Percentiles rank a stretch among this genome's conserved stretches.
Conservation (phyloP, 108 stramenopile genomes). For the Stephanodiscus triporus region DNA sequence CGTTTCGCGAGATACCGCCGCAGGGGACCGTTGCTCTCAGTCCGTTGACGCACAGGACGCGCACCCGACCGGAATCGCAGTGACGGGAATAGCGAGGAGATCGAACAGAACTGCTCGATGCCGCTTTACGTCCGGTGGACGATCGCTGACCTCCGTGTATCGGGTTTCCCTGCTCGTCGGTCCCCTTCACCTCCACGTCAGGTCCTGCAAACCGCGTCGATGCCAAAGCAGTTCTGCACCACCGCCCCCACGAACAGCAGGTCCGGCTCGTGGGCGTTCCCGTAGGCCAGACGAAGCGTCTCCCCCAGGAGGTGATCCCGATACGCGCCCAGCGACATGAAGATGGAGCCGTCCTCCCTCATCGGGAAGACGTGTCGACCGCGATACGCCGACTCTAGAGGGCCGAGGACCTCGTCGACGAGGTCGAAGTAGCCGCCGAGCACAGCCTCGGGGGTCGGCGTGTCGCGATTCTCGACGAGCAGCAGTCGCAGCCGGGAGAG, state of each 20-base stretch:
- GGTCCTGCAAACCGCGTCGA: slow-evolving; percentile 61
- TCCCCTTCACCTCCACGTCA: slow-evolving; percentile 78
- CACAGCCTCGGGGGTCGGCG: slow-evolving; percentile 34
- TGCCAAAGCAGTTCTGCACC: slow-evolving; percentile 92
- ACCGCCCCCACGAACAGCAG: slow-evolving; percentile 86
- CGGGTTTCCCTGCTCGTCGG: slow-evolving; percentile 50
- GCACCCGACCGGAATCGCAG: slow-evolving; percentile 77
- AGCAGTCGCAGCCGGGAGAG: slow-evolving; percentile 43
- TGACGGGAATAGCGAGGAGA: slow-evolving; percentile 51
- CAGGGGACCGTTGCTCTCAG: slow-evolving; percentile 91
- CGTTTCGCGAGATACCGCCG: slow-evolving; percentile 89
- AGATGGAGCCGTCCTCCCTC: slow-evolving; percentile 79
- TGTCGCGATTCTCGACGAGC: slow-evolving; percentile 31
- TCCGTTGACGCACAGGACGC: slow-evolving; percentile 83
- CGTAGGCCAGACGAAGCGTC: slow-evolving; percentile 83
- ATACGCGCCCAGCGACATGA: slow-evolving; percentile 87
- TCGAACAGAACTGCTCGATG: slow-evolving; percentile 72
- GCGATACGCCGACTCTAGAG: slow-evolving; percentile 63
- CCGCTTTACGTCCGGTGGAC: slow-evolving; percentile 65
- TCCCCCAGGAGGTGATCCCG: slow-evolving; percentile 85
- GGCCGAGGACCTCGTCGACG: slow-evolving; percentile 46
- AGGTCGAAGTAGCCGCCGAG: slow-evolving; percentile 53
- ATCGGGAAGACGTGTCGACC: slow-evolving; percentile 62
- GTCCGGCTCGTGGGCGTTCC: slow-evolving; percentile 77
- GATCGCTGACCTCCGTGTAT: slow-evolving; percentile 60